Base-by-base conservation (phyloP, 306 rosid genomes). In the Cicer cuneatum region DNA sequence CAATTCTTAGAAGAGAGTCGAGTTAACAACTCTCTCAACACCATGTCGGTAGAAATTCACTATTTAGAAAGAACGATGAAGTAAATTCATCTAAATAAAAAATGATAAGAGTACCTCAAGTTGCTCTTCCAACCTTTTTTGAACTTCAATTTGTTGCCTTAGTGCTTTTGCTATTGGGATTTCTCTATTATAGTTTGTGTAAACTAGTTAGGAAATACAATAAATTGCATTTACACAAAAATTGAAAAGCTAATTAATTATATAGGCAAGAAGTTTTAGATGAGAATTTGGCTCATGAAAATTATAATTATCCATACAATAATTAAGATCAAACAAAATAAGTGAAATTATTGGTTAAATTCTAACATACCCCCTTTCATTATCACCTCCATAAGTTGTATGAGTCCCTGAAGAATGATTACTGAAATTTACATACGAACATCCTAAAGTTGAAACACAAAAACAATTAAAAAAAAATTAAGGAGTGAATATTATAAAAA, bases 51-150 rank as follows among this genome's bases (percentile, higher is more conserved):
- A 7, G 5, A 29, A 29, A 29, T 29, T 29, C 0, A 0, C 0
- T 29, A 29, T 29, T 29, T 29, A 29, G 5, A 29, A 24, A 29
- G 5, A 29, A 29, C 3, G 2, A 29, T 29, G 19, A 29, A 3
- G 5, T n/a, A 47, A 47, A 56, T 4, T 7, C 35, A 11, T 45
- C 14, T 10, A 10, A 45, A 9, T 66, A 46, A 35, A 69, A 85
- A 18, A 9, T 42, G 18, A 41, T 43, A 16, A 16, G 58, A 65
- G 41, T 82, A 94, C 99, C 99, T 95, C 96, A 0, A 90, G 90
- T 78, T 95, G 97, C 76, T 92, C 93, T 80, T 90, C 91, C 48
- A 92, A 53, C 83, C 86, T 86, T 73, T 80, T 92, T 78, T 92
- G 97, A 68, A 85, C 96, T 82, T 94, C 93, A 69, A 86, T 80